phyloP scores from a whole-genome alignment of 1,139 yeast species.

The Suhomyces panamericanus region DNA sequence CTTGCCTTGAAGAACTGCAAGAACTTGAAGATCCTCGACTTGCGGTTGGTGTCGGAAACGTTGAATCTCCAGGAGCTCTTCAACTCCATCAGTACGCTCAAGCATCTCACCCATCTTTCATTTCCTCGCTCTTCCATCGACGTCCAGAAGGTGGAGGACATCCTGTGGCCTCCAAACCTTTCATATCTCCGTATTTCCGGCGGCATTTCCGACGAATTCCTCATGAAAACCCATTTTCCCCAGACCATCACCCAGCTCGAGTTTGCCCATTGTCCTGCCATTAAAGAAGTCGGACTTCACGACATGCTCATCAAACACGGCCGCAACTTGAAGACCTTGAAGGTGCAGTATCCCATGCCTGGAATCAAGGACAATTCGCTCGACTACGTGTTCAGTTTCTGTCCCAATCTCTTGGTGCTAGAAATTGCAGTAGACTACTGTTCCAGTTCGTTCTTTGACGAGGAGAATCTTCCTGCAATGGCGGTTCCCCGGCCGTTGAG shows the following conservation, averaged over 20 bases:
- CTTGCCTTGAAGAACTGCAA: constrained; percentile 73
- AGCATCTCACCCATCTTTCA: constrained; percentile 67
- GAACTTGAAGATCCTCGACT: constrained; percentile 63
- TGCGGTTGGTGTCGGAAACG: constrained; percentile 89
- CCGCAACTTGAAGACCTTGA: constrained; percentile 55
- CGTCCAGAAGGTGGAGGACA: constrained; percentile 55
- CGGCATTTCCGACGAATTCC: constrained; percentile 80
- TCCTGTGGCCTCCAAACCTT: constrained; percentile 75
- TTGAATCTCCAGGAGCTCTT: constrained; percentile 80
- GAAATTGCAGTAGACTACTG: constrained; percentile 82
- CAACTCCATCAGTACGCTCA: constrained; percentile 64
- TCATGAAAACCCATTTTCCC: constrained; percentile 69
- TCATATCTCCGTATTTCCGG: constrained; percentile 79
- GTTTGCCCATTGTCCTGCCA: constrained; percentile 83
- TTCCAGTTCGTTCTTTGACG: constrained; percentile 63
- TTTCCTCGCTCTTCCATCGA: constrained; percentile 88
- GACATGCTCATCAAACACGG: constrained; percentile 66
- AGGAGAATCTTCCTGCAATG: constrained; percentile 48
- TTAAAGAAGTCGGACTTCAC: constrained; percentile 62
- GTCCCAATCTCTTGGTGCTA: constrained; percentile 67
- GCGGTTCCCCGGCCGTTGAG: constrained; percentile 56
- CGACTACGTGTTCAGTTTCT: constrained; percentile 69
- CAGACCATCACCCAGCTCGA: constrained; percentile 66
- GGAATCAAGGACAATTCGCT: constrained; percentile 66
- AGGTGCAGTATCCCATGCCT: constrained; percentile 88